phyloP scores from a whole-genome alignment of 2,329 filamentous ascomycete genomes.

The Neofusicoccum ribis region DNA sequence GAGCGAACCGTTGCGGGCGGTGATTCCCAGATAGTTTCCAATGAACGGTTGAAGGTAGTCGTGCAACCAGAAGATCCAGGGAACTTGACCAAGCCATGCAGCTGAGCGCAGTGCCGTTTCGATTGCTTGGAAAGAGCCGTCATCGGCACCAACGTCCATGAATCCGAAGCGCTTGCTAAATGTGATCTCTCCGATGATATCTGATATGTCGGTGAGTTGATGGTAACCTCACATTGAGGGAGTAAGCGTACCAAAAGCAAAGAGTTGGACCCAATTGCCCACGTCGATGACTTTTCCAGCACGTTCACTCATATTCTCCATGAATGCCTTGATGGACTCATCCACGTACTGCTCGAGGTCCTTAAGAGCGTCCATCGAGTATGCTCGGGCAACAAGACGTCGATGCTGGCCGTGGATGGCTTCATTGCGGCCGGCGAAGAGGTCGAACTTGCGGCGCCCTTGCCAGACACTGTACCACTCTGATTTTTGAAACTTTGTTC shows the following conservation, averaged over 20 bases:
- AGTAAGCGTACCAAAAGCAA: slow-evolving; percentile 38
- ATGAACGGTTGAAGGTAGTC: slow-evolving; percentile 38
- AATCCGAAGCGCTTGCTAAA: slow-evolving; percentile 41
- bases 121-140: slow-evolving; percentile 37
- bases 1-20: slow-evolving; percentile 34
- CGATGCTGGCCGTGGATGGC: slow-evolving; percentile 37
- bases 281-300: slow-evolving; percentile 33
- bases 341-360: slow-evolving; percentile 44
- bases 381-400: slow-evolving; percentile 36
- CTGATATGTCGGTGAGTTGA: slow-evolving; percentile 21
- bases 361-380: slow-evolving; percentile 40
- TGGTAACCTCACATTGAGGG: too few species aligned
- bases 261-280: slow-evolving; percentile 42
- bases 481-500: slow-evolving; percentile 44
- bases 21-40: slow-evolving; percentile 39
- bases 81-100: slow-evolving; percentile 42
- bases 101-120: slow-evolving; percentile 34
- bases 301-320: slow-evolving; percentile 32
- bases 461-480: slow-evolving; percentile 44
- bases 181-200: slow-evolving; percentile 46
- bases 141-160: slow-evolving; percentile 35
- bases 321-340: slow-evolving; percentile 36
- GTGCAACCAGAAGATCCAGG: slow-evolving; percentile 37
- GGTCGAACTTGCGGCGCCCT: slow-evolving; percentile 40
- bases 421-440: slow-evolving; percentile 42